phyloP scores from a whole-genome alignment of 495 filamentous ascomycete genomes.

The Penicillium cosmopolitanum region DNA sequence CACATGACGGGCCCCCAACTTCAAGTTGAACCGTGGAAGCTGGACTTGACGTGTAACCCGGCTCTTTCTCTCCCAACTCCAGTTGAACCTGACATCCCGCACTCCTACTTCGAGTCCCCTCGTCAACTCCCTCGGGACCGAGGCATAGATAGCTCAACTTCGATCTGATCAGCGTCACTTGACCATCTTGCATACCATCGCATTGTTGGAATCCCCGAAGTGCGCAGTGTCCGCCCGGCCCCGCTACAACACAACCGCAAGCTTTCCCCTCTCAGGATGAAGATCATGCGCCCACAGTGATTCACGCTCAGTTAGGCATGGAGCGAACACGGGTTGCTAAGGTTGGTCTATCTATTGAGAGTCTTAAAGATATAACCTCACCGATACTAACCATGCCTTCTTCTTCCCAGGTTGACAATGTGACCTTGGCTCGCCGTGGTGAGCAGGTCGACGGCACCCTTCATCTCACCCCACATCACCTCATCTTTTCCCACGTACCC shows the following conservation, averaged over 20 bases:
- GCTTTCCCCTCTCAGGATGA: slow-evolving; percentile 36
- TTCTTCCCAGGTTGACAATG: slow-evolving; percentile 59
- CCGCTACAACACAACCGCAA: not conserved
- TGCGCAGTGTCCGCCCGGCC: not conserved
- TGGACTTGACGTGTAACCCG: not conserved
- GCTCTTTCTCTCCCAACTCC: not conserved
- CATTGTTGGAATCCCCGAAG: not conserved
- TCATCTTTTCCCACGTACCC: slow-evolving; percentile 62
- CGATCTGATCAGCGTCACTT: slow-evolving; percentile 1
- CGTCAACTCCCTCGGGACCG: not conserved
- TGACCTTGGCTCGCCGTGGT: slow-evolving; percentile 64
- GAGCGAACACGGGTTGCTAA: slow-evolving; percentile 62
- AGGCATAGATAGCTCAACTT: not conserved
- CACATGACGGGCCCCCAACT: slow-evolving; percentile 1
- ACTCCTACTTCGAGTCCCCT: too few species aligned
- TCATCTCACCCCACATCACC: slow-evolving; percentile 67
- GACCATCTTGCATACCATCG: not conserved
- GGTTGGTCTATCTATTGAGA: slow-evolving; percentile 31
- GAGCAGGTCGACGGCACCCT: slow-evolving; percentile 62
- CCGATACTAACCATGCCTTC: not conserved
- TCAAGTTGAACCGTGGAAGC: not conserved
- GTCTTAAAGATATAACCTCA: not conserved
- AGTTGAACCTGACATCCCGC: too few species aligned
- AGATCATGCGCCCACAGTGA: slow-evolving; percentile 42
- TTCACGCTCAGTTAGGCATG: slow-evolving; percentile 42